A percentile compares a stretch with the other conserved stretches of the same genome.
Conservation (phyloP, 768 basidiomycete genomes). For the Trametes gibbosa region DNA sequence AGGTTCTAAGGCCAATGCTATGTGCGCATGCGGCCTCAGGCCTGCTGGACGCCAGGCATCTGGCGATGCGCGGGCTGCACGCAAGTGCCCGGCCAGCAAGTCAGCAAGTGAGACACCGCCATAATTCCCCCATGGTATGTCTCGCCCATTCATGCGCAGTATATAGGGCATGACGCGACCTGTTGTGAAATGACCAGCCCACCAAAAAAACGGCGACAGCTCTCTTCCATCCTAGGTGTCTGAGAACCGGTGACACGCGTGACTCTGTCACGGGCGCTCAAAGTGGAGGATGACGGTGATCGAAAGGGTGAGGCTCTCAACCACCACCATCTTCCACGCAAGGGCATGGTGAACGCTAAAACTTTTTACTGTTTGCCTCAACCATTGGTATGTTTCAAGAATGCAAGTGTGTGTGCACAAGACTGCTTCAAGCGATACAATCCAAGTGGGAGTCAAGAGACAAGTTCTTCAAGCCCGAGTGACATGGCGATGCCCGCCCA, state of each 20-base stretch:
- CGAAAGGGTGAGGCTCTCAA: not conserved
- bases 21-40: too few species aligned
- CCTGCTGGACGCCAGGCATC: too few species aligned
- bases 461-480: not conserved
- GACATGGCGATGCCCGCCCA: not conserved
- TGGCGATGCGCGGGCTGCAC: too few species aligned
- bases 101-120: too few species aligned
- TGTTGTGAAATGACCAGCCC: not conserved
- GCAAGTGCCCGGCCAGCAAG: too few species aligned
- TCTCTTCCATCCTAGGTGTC: not conserved
- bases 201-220: not conserved
- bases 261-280: constrained; percentile 7
- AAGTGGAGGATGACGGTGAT: constrained; percentile 1
- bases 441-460: not conserved
- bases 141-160: not conserved
- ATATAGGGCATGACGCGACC: not conserved
- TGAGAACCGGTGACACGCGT: constrained; percentile 1
- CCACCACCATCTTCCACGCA: constrained; percentile 9
- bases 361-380: not conserved
- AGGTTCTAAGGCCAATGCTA: too few species aligned
- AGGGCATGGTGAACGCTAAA: not conserved
- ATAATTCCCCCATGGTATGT: too few species aligned
- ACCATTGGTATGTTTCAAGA: not conserved
- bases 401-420: constrained; percentile 1
- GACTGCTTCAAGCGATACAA: not conserved